Evolutionary conservation across 371 early-diverging fungal genomes (phyloP).

Genomic region (Apophysomyces sp.): DNA sequence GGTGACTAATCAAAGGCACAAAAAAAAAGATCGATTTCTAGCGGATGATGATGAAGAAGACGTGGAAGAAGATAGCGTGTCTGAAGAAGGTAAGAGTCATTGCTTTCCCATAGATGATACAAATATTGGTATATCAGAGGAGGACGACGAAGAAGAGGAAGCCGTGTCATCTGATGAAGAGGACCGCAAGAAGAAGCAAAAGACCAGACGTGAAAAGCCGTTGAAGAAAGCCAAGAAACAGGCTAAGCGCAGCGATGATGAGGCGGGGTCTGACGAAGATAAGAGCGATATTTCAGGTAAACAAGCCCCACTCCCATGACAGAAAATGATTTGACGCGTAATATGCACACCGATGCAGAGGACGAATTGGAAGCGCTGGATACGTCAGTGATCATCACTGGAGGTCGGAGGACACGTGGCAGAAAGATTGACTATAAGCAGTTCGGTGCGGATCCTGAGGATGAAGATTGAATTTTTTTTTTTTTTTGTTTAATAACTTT

Average conservation of each 20-base stretch:
- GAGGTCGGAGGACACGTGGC: constrained; percentile 71
- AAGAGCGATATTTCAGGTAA: constrained; percentile 34
- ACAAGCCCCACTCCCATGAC: neutral
- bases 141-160: constrained; percentile 23
- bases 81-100: neutral
- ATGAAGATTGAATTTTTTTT: constrained; percentile 33
- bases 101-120: neutral
- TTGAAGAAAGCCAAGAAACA: constrained; percentile 5
- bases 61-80: constrained; percentile 15
- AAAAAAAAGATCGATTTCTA: constrained; percentile 13
- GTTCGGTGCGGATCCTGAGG: constrained; percentile 65
- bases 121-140: neutral
- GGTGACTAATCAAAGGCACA: constrained; percentile 2
- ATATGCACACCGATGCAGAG: constrained; percentile 25
- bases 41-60: constrained; percentile 23
- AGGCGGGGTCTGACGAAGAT: constrained; percentile 25
- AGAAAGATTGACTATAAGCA: constrained; percentile 68
- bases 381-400: constrained; percentile 59
- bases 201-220: neutral
- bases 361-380: constrained; percentile 64
- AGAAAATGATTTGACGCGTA: neutral
- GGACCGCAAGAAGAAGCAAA: constrained; percentile 21
- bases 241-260: constrained; percentile 23
- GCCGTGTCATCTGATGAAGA: constrained; percentile 35
- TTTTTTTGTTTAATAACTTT: too few relatives aligned